Evolutionary conservation across 2,329 filamentous ascomycete species (phyloP), one percentile per base, ranked within the genome.

Genomic region (Cladosporium austrohemisphaericum): DNA sequence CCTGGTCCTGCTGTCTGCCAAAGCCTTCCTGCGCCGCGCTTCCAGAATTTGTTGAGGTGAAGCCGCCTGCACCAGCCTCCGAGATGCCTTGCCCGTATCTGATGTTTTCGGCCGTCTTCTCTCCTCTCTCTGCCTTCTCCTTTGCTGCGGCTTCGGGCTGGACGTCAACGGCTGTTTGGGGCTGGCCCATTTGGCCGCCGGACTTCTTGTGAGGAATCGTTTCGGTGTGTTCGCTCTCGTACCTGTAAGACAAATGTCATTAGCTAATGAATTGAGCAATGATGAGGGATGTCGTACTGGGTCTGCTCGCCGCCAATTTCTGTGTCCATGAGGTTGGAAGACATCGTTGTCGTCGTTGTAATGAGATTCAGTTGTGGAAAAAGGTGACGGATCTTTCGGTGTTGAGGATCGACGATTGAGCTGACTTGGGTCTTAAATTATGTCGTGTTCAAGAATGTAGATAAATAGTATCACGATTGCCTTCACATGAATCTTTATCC

Each of bases 251-350:
- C 20, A 28, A 16, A 5, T 25, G 28, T 35, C 18, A 7, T 49
- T 13, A 37, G n/a, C n/a, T n/a, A n/a, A n/a, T n/a, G n/a, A n/a
- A n/a, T n/a, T n/a, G n/a, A n/a, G n/a, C n/a, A n/a, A 14, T 38
- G n/a, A 13, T 49, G 9, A 37, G 23, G 9, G 26, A 14, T 10
- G 13, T 28, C 68, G 48, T 71, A 80, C 74, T 80, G 80, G 4
- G 75, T 77, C 51, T 73, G 73, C 64, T 84, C 79, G 56, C 81
- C 81, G 60, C 81, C 81, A 14, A 72, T 71, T 50, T 76, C 75
- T 23, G 77, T 82, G 57, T 80, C 74, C 73, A 84, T 77, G 33
- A 83, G 68, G 55, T 75, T 73, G 14, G 70, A 66, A 53, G 76
- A 73, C 77, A 80, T 80, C 11, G 25, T 55, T 23, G 35, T 48